Evolutionary conservation across 345 rosid genomes (phyloP).

Genomic region (Euphorbia lathyris): DNA sequence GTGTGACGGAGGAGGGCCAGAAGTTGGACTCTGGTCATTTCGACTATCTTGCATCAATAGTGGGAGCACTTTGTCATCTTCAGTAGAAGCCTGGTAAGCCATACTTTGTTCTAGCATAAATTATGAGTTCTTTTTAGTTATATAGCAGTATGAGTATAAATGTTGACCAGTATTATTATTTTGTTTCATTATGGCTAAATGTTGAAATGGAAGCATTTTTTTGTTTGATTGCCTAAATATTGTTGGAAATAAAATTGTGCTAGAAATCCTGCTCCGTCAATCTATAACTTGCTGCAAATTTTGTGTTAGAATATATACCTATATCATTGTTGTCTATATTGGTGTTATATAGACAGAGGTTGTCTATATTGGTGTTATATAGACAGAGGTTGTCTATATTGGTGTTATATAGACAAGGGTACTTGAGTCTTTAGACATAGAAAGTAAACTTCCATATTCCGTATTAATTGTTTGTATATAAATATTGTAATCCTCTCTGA

Average conservation of each 20-base stretch:
- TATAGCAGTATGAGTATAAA: not conserved
- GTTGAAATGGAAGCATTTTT: not conserved
- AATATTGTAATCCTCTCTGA: no score
- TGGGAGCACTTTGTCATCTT: constrained; percentile 73
- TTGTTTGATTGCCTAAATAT: not conserved
- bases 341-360: no score
- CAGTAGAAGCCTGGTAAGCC: constrained; percentile 56
- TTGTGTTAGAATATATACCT: no score
- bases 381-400: no score
- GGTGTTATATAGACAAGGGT: no score
- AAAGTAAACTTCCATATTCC: no score
- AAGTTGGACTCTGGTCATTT: constrained; percentile 39
- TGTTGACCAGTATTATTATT: not conserved
- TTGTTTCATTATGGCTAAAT: not conserved
- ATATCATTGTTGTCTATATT: no score
- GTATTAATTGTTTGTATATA: no score
- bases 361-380: no score
- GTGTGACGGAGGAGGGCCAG: constrained; percentile 27
- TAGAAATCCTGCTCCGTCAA: not conserved
- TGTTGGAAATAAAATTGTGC: not conserved
- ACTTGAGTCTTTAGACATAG: no score
- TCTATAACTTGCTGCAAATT: not conserved
- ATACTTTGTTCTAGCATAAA: not conserved
- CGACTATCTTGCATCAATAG: constrained; percentile 45
- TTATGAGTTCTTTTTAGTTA: not conserved